Percentiles rank a stretch among this genome's conserved stretches.
Evolutionary conservation across 768 basidiomycete genomes (phyloP).

Genomic region (Lactifluus hygrophoroides): DNA sequence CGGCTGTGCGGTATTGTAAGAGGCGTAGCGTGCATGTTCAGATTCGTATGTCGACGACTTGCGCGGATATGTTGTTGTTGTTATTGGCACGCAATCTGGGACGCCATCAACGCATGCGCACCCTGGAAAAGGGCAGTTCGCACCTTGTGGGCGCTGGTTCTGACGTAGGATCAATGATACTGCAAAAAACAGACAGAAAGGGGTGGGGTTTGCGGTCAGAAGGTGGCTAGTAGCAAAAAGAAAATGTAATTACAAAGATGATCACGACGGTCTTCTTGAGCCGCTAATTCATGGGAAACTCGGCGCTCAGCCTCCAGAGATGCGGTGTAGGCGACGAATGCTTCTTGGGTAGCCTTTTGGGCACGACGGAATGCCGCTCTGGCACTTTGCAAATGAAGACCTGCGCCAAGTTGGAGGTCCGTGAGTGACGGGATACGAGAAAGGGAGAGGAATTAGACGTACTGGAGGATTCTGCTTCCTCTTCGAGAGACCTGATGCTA

Average conservation of each 20-base stretch:
- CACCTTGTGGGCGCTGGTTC: constrained; percentile 13
- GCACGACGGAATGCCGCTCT: constrained; percentile 18
- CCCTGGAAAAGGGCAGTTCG: constrained; percentile 8
- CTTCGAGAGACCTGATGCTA: constrained; percentile 15
- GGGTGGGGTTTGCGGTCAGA: too few species aligned
- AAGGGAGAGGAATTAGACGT: neutral
- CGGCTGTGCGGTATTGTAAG: constrained; percentile 1
- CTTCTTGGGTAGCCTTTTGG: constrained; percentile 18
- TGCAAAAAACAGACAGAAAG: neutral
- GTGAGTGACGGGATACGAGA: too few species aligned
- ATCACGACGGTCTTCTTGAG: constrained; percentile 18
- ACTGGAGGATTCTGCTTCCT: constrained; percentile 18
- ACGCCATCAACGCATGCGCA: constrained; percentile 8
- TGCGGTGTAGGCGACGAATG: constrained; percentile 16
- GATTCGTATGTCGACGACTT: constrained; percentile 10
- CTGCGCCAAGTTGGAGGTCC: neutral
- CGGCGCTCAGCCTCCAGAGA: constrained; percentile 18
- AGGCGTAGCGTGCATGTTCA: constrained; percentile 12
- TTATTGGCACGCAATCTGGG: constrained; percentile 4
- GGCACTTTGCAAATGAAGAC: constrained; percentile 12
- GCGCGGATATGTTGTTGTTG: constrained; percentile 18
- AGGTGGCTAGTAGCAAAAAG: too few species aligned
- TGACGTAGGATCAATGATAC: constrained; percentile 20
- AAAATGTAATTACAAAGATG: constrained; percentile 8
- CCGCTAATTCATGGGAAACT: constrained; percentile 14